Evolutionary conservation across 805 yeast species (phyloP), one percentile per base, ranked within the genome.

Genomic region (Teunomyces gatunensis): DNA sequence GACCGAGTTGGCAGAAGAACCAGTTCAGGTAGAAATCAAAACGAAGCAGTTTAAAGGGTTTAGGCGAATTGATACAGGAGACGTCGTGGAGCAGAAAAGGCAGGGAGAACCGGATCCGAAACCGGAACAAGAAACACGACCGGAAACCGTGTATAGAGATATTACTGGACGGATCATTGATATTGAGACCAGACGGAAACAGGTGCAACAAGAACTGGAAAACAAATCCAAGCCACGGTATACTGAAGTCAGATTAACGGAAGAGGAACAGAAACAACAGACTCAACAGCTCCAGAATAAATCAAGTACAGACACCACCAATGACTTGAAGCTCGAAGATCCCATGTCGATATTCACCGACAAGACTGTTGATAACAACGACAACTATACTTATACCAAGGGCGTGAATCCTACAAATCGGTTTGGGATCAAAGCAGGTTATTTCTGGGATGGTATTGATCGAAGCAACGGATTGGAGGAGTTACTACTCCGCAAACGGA

Each of bases 361-460:
- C 18, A 50, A 34, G 44, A 57, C 59, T 3, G 63, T 72, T 13
- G 42, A 11, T 63, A 25, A 32, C 35, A 20, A 42, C 46, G 18
- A 48, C 70, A 25, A 29, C 13, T 41, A 29, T 11, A 44, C 42
- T 1, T 89, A 84, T 55, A 61, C 46, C 17, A 57, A 67, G 25
- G 84, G 84, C 0, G 53, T 73, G 0, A 79, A 65, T 46, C 81
- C 88, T 0, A 79, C 79, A 17, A 91, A 91, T 60, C 69, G 98
- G 48, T 91, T 88, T 64, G 77, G 77, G 2, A 83, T 91, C 11
- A 66, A 69, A 4, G 96, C 97, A 0, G 97, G 97, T 0, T 71
- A 73, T 54, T 72, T 88, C 48, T 91, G 98, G 98, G 96, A 88
- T 64, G 97, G 97, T 0, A 83, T 91, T 1, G 91, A 89, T 65